These are phyloP conservation scores for Penicillium silybi DNA, from an alignment of 495 filamentous ascomycete species.

Conservation along the genomic window DNA sequence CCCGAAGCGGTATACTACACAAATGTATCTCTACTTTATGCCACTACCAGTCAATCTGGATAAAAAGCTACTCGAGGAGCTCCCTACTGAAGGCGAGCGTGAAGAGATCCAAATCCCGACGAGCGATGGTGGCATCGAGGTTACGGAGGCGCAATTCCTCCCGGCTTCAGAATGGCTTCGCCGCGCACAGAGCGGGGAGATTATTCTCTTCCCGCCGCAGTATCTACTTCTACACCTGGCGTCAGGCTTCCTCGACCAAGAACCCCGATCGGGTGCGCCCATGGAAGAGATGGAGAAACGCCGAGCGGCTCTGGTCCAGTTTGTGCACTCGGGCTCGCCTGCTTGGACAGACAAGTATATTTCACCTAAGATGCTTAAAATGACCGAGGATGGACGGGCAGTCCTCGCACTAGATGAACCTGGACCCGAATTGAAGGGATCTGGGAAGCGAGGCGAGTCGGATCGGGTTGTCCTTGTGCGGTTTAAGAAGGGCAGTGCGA, in stretches of 20 bases:
- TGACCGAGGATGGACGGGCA: slow-evolving; percentile 52
- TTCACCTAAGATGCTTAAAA: slow-evolving; percentile 57
- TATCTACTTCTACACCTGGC: slow-evolving; percentile 71
- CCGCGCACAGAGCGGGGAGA: slow-evolving; percentile 55
- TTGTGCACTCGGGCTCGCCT: slow-evolving; percentile 52
- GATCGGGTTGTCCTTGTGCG: slow-evolving; percentile 70
- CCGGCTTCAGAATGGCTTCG: slow-evolving; percentile 64
- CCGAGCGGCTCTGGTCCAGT: slow-evolving; percentile 53
- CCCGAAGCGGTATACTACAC: slow-evolving; percentile 77
- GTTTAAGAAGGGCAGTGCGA: slow-evolving; percentile 55
- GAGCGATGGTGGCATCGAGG: slow-evolving; percentile 79
- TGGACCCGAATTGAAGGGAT: slow-evolving; percentile 64
- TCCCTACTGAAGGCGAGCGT: slow-evolving; percentile 32
- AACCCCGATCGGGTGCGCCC: slow-evolving; percentile 27
- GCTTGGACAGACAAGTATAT: slow-evolving; percentile 79
- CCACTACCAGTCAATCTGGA: slow-evolving; percentile 54
- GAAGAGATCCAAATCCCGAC: slow-evolving; percentile 57
- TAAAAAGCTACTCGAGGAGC: slow-evolving; percentile 25
- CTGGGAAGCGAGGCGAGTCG: slow-evolving; percentile 60
- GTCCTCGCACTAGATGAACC: slow-evolving; percentile 69
- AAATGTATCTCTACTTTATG: slow-evolving; percentile 97
- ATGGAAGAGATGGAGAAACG: slow-evolving; percentile 42
- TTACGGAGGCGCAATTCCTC: slow-evolving; percentile 76
- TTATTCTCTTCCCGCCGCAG: slow-evolving; percentile 89
- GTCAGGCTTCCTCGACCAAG: slow-evolving; percentile 53